These are phyloP conservation scores for Lactarius quietus DNA, from an alignment of 768 basidiomycete species.

Conservation along the genomic window DNA sequence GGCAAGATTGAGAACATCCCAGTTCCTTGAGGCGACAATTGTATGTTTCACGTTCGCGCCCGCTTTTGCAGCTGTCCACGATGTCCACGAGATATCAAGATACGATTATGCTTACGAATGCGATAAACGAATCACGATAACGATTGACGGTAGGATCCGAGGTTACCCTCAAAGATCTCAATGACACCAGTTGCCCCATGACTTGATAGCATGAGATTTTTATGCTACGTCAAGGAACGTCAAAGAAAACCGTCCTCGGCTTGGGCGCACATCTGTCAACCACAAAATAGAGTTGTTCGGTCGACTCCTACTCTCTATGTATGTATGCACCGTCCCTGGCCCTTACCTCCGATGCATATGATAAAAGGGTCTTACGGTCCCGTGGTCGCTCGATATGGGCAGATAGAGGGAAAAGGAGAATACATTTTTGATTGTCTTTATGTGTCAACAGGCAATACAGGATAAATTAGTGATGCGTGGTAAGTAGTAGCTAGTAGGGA, in stretches of 20 bases:
- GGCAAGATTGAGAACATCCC: too few species aligned
- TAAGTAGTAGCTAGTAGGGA: not conserved
- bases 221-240: too few species aligned
- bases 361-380: not conserved
- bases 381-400: slow-evolving; percentile 2
- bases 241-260: not conserved
- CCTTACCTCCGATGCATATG: not conserved
- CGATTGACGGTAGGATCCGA: too few species aligned
- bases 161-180: too few species aligned
- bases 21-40: too few species aligned
- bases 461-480: slow-evolving; percentile 20
- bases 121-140: too few species aligned
- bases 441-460: slow-evolving; percentile 18
- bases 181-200: too few species aligned
- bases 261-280: slow-evolving; percentile 1
- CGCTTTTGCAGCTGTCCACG: too few species aligned
- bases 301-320: not conserved
- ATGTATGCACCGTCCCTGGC: not conserved
- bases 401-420: not conserved
- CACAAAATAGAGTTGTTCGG: not conserved
- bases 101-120: too few species aligned
- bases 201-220: too few species aligned
- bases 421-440: slow-evolving; percentile 19
- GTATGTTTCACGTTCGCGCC: too few species aligned
- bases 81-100: too few species aligned